Evolutionary conservation across 805 yeast genomes (phyloP).

Genomic region (Kodamaea nitidulidarum): DNA sequence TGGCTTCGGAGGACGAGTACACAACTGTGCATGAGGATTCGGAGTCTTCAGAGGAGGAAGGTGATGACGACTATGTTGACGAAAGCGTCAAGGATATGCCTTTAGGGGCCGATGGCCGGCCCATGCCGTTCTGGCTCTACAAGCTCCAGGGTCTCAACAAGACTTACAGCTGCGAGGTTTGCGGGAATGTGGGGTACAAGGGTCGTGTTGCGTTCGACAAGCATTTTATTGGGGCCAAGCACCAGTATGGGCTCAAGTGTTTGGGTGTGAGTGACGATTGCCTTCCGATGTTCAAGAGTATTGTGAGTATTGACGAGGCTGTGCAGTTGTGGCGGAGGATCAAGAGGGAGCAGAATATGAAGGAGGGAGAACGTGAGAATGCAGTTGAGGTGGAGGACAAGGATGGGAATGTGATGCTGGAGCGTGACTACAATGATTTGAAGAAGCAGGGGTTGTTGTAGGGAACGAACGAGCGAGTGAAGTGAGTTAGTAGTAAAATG

Average conservation of each 20-base stretch:
- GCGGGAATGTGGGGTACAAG: slow-evolving; percentile 68
- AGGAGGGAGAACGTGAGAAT: slow-evolving; percentile 44
- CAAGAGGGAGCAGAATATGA: slow-evolving; percentile 31
- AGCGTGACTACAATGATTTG: slow-evolving; percentile 75
- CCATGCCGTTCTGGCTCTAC: slow-evolving; percentile 91
- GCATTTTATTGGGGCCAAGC: slow-evolving; percentile 73
- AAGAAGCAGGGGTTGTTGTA: slow-evolving; percentile 82
- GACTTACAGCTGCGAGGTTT: slow-evolving; percentile 75
- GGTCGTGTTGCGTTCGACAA: slow-evolving; percentile 70
- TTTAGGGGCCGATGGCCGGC: slow-evolving; percentile 82
- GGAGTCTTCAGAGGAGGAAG: slow-evolving; percentile 25
- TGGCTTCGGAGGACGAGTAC: slow-evolving; percentile 40
- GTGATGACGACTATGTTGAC: slow-evolving; percentile 23
- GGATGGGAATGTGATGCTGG: slow-evolving; percentile 89
- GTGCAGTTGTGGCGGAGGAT: slow-evolving; percentile 49
- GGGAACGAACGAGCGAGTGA: slow-evolving; percentile 2
- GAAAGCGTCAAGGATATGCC: slow-evolving; percentile 60
- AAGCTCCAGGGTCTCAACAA: slow-evolving; percentile 82
- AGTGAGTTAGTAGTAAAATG: too few species aligned
- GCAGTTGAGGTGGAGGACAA: slow-evolving; percentile 85
- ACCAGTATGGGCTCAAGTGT: slow-evolving; percentile 66
- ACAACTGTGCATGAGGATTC: slow-evolving; percentile 31
- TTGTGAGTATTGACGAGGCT: slow-evolving; percentile 68
- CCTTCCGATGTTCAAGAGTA: slow-evolving; percentile 51
- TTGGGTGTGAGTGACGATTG: slow-evolving; percentile 61